Conservation (phyloP, 176 grass and related monocot genomes). For the Eragrostis nindensis region DNA sequence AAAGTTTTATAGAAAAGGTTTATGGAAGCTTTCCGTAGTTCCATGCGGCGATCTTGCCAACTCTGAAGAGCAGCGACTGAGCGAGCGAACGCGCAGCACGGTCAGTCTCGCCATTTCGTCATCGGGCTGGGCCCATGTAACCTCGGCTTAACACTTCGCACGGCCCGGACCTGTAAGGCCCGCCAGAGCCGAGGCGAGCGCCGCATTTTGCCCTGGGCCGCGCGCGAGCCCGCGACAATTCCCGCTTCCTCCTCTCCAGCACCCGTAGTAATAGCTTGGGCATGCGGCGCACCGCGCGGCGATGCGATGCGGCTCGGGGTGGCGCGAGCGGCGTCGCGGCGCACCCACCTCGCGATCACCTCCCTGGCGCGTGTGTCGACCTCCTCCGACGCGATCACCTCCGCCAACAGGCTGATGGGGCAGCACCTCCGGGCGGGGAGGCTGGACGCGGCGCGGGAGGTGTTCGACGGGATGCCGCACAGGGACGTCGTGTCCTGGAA, state of each 20-base stretch:
- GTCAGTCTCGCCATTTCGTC: no score
- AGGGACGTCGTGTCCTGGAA: conserved; percentile 65
- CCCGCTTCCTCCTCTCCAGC: neutral
- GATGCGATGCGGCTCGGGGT: neutral
- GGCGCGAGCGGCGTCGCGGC: neutral
- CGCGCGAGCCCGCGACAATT: neutral
- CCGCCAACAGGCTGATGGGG: conserved; percentile 47
- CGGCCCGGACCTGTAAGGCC: neutral
- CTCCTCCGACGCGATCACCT: neutral
- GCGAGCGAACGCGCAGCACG: no score
- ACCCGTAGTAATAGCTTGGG: neutral
- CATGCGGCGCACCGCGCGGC: neutral
- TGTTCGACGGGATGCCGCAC: conserved; percentile 66
- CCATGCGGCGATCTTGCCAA: no score
- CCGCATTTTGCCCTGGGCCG: neutral
- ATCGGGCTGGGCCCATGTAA: neutral
- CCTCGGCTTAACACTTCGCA: neutral
- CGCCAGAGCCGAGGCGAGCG: neutral
- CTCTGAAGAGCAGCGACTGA: no score
- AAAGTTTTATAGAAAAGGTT: neutral
- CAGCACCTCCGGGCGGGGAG: conserved; percentile 27
- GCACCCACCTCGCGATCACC: neutral
- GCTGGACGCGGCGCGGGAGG: conserved; percentile 26
- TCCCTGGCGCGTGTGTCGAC: neutral
- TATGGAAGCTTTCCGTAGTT: no score